These are phyloP conservation scores for Crassisporium funariophilum DNA, from an alignment of 768 basidiomycete genomes.

Conservation along the genomic window DNA sequence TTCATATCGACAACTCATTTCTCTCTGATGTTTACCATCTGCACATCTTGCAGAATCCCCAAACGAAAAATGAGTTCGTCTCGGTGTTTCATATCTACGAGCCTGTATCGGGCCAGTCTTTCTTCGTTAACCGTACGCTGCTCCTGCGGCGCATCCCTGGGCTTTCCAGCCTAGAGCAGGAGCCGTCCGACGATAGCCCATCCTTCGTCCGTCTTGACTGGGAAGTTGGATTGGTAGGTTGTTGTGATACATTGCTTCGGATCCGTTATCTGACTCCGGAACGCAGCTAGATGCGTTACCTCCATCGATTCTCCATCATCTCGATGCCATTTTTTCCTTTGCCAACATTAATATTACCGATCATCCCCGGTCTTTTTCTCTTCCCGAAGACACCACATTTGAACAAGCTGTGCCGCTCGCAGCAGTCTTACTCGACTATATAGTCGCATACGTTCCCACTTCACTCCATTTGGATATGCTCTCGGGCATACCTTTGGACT, in stretches of 20 bases:
- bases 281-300: conserved; percentile 10
- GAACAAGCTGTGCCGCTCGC: conserved; percentile 52
- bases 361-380: conserved; percentile 23
- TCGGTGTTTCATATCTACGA: conserved; percentile 50
- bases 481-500: conserved; percentile 45
- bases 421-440: conserved; percentile 62
- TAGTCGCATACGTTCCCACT: conserved; percentile 50
- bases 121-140: conserved; percentile 49
- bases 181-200: not conserved
- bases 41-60: not conserved
- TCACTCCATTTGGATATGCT: conserved; percentile 32
- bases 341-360: not conserved
- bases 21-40: not conserved
- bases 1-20: conserved; percentile 7
- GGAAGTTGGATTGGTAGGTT: conserved; percentile 13
- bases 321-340: not conserved
- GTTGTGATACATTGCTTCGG: too few species aligned
- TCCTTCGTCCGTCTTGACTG: conserved; percentile 13
- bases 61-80: conserved; percentile 35
- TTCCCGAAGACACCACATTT: conserved; percentile 28
- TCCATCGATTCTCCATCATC: not conserved
- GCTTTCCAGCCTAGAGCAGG: not conserved
- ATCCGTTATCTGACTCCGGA: too few species aligned
- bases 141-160: conserved; percentile 18
- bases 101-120: conserved; percentile 48